Conservation (phyloP, 768 basidiomycete genomes). For the Tricholoma sp. region DNA sequence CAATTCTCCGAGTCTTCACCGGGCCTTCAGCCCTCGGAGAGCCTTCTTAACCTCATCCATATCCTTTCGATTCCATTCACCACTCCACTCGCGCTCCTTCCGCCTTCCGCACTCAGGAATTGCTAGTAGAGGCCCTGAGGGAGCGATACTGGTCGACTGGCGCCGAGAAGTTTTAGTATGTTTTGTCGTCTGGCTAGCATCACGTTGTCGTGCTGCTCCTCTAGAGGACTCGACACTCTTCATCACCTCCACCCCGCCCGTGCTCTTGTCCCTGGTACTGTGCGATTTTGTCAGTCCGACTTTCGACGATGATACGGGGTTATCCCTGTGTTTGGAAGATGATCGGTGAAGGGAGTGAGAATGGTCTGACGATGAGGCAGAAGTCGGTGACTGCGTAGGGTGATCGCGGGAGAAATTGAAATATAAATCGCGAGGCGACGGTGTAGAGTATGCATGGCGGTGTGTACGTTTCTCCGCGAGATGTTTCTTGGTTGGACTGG, state of each 20-base stretch:
- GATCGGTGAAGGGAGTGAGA: not conserved
- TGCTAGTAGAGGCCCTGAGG: not conserved
- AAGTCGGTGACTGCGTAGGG: too few species aligned
- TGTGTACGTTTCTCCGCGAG: not conserved
- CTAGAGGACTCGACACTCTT: not conserved
- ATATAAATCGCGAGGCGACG: not conserved
- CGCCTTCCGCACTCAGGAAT: not conserved
- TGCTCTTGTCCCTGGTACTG: not conserved
- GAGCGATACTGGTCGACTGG: not conserved
- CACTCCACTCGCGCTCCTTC: slow-evolving; percentile 20
- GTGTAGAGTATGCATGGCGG: not conserved
- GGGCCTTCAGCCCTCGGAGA: slow-evolving; percentile 7
- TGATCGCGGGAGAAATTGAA: not conserved
- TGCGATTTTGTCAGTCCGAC: not conserved
- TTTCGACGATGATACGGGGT: not conserved
- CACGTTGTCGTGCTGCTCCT: not conserved
- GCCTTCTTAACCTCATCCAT: slow-evolving; percentile 14
- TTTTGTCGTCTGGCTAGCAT: not conserved
- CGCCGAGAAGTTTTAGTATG: not conserved
- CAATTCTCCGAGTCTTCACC: not conserved
- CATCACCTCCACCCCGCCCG: not conserved
- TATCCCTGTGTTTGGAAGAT: not conserved
- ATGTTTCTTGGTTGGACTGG: not conserved
- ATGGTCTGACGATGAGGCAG: too few species aligned
- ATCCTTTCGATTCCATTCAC: slow-evolving; percentile 23